phyloP scores from a whole-genome alignment of 202 grass and related monocot species.

The Cymbopogon flexuosus region DNA sequence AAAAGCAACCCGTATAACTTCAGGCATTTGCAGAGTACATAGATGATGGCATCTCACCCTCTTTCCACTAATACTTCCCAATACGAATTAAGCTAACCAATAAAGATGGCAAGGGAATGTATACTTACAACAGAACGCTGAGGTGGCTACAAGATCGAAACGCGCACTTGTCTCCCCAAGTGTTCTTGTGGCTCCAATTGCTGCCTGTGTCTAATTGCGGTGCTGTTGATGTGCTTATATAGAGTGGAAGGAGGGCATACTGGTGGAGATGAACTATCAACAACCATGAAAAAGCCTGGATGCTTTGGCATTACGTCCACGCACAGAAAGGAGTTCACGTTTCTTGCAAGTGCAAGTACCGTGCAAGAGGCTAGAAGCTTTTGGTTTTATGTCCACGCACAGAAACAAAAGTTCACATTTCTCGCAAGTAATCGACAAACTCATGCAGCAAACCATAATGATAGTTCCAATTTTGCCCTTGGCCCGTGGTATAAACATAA shows the following conservation, averaged over 20 bases:
- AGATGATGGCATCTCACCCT: background rate
- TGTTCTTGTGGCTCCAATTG: background rate
- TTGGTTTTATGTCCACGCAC: background rate
- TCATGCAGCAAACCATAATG: background rate
- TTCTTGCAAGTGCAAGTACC: background rate
- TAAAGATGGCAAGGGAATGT: background rate
- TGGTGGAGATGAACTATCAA: background rate
- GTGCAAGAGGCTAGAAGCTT: conserved; percentile 13
- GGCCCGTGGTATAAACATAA: background rate
- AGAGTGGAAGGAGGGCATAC: background rate
- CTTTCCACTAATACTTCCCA: background rate
- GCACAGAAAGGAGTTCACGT: background rate
- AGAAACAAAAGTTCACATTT: conserved; percentile 13
- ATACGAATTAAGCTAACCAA: background rate
- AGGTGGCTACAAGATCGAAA: background rate
- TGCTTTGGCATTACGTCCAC: background rate
- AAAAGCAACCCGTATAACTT: background rate
- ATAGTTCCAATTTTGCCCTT: background rate
- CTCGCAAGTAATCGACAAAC: background rate
- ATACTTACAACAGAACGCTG: conserved; percentile 19
- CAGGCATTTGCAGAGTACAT: background rate
- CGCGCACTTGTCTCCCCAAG: background rate
- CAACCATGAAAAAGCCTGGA: conserved; percentile 32
- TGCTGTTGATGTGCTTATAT: conserved; percentile 26
- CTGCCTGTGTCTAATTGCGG: background rate